Conservation (phyloP, 495 filamentous ascomycete species). For the Cetradonia linearis region DNA sequence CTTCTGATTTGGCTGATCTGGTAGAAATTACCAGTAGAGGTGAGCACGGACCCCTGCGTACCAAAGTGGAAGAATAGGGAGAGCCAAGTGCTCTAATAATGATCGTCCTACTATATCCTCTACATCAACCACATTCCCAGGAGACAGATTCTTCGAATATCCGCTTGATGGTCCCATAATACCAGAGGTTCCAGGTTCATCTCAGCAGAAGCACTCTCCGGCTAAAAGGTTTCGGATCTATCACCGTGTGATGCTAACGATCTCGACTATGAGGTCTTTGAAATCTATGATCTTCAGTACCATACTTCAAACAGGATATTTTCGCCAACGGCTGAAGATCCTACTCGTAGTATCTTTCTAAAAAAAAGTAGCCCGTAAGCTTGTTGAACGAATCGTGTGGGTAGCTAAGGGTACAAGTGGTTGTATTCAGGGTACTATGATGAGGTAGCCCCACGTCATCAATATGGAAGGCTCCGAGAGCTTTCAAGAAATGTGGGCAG, state of each 20-base stretch:
- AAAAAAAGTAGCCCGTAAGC: neutral
- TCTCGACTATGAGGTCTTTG: constrained; percentile 4
- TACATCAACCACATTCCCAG: neutral
- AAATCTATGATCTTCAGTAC: neutral
- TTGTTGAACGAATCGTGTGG: neutral
- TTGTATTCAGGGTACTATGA: neutral
- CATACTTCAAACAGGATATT: neutral
- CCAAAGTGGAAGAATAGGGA: neutral
- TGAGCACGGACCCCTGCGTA: neutral
- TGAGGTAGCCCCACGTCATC: neutral
- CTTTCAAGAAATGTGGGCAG: constrained; percentile 9
- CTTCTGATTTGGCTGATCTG: neutral
- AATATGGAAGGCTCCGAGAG: neutral
- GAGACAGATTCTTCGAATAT: neutral
- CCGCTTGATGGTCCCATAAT: neutral
- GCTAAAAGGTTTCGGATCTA: neutral
- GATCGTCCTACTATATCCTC: neutral
- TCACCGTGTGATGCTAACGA: neutral
- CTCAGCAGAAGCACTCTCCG: neutral
- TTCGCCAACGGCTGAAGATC: neutral
- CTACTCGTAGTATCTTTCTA: neutral
- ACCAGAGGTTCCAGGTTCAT: neutral
- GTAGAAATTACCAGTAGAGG: neutral
- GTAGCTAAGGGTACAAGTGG: constrained; percentile 4
- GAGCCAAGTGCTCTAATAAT: neutral